Evolutionary conservation across 2,329 filamentous ascomycete genomes (phyloP), one percentile per base, ranked within the genome.

Genomic region (Pseudopyrenochaeta lycopersici): DNA sequence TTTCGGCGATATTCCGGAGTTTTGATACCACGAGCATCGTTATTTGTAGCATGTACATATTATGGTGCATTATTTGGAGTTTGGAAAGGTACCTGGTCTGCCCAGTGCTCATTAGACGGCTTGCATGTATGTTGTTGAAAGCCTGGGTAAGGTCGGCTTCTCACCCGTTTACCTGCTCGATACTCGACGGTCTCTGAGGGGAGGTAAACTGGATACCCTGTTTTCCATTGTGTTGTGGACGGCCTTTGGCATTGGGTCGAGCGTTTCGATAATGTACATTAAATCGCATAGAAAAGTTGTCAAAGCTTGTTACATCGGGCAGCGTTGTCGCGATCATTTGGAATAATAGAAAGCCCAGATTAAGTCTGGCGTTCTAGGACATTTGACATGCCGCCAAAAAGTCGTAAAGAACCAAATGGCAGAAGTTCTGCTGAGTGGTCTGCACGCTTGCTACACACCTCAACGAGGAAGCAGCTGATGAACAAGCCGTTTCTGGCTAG

Each of bases 1-100:
- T 53, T 56, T 59, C 52, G 59, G 54, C 49, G 52, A 50, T 46
- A 52, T 57, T 55, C 50, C 40, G 65, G 65, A 56, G 58, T 63
- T 62, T 55, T 54, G 51, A 57, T 63, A 63, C 57, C 63, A 66
- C 46, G 57, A 51, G 58, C 55, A 52, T 41, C 35, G 45, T 36
- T 32, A 43, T 43, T 52, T 33, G 44, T 27, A 54, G 46, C 54
- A 61, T 58, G 50, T 57, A 56, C 46, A 56, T 39, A n/a, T 23
- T 38, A 49, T 49, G 46, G 54, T 56, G 40, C 44, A 50, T 51
- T 54, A 44, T 32, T 14, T 52, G 63, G 64, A 57, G 64, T 67
- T 66, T 49, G 18, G 17, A n/a, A 12, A 5, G 20, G 20, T 38
- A 20, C n/a, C 21, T 11, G 7, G 36, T 17, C 18, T 15, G 18